Evolutionary conservation across 768 basidiomycete species (phyloP), one percentile per base, ranked within the genome.

Genomic region (Lactarius quietus): DNA sequence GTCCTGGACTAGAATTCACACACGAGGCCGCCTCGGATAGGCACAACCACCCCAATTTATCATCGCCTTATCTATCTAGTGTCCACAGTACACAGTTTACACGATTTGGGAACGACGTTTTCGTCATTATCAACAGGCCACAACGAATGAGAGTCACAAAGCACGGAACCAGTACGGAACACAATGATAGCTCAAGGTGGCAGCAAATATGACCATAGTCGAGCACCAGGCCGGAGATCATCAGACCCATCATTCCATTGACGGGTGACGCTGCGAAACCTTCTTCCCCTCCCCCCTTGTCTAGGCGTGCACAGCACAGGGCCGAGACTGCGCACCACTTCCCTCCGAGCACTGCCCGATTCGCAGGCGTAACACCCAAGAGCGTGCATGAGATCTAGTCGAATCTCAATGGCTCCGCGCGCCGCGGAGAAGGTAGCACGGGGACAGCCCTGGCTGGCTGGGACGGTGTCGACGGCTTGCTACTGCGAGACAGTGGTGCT

Each of bases 401-500:
- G 29, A 68, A 57, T 29, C 35, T 68, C 7, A 68, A 59, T 12
- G 64, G 59, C 6, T 66, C 67, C 51, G 56, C 14, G 9, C 67
- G 67, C 64, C 67, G 64, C 20, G 64, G 64, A 18, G 67, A 68
- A n/a, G 67, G 67, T 7, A 68, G 67, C 41, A 57, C 41, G 10
- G 67, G 67, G 0, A 17, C 56, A 4, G 14, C 26, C 45, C 56
- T 53, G 8, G 39, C 43, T 31, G 52, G 33, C 15, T 66, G 38
- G 18, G 54, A 10, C 31, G 65, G 38, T 10, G 52, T 28, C 48
- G 48, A 53, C 12, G 51, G 35, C 48, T 39, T 38, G 39, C 54
- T 57, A 41, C 45, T 58, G 9, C 60, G 65, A 17, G 62, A 81
- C 64, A 92, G 76, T 23, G 78, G 78, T 9, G 82, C 64, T 0